phyloP scores from a whole-genome alignment of 2,329 filamentous ascomycete species.

The Paraphoma chrysanthemicola region DNA sequence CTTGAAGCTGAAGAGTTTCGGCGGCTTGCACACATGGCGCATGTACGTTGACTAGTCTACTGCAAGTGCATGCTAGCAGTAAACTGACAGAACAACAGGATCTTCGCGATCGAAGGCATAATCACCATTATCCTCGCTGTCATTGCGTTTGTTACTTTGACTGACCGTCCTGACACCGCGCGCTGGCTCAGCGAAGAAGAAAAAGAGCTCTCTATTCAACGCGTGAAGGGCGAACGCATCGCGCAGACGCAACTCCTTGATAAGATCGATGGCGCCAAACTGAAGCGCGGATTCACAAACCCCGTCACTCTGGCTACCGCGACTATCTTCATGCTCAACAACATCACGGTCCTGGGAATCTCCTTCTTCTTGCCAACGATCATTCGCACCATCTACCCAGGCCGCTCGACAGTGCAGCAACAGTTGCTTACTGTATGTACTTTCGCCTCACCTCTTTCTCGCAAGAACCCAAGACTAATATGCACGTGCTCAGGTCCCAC shows the following conservation, averaged over 20 bases:
- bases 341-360: slow-evolving; percentile 71
- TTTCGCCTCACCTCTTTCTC: too few species aligned
- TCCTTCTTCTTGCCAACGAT: slow-evolving; percentile 74
- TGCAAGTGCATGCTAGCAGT: too few species aligned
- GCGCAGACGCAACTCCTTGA: slow-evolving; percentile 66
- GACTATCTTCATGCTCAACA: slow-evolving; percentile 66
- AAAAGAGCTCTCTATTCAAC: slow-evolving; percentile 67
- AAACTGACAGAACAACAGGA: slow-evolving; percentile 57
- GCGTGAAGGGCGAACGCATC: slow-evolving; percentile 70
- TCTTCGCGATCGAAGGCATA: slow-evolving; percentile 72
- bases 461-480: too few species aligned
- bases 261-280: slow-evolving; percentile 64
- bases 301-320: slow-evolving; percentile 64
- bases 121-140: slow-evolving; percentile 64
- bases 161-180: slow-evolving; percentile 71
- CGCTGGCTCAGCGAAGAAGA: slow-evolving; percentile 68
- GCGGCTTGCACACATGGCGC: slow-evolving; percentile 60
- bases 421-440: slow-evolving; percentile 55
- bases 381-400: slow-evolving; percentile 69
- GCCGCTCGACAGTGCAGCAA: slow-evolving; percentile 61
- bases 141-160: slow-evolving; percentile 66
- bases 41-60: too few species aligned
- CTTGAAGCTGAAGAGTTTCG: slow-evolving; percentile 64
- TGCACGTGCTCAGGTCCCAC: too few species aligned
- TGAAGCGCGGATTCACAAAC: slow-evolving; percentile 65